A percentile compares a stretch with the other conserved stretches of the same genome.
Conservation (phyloP, 2,329 filamentous ascomycete species). For the Fusarium mangiferae region DNA sequence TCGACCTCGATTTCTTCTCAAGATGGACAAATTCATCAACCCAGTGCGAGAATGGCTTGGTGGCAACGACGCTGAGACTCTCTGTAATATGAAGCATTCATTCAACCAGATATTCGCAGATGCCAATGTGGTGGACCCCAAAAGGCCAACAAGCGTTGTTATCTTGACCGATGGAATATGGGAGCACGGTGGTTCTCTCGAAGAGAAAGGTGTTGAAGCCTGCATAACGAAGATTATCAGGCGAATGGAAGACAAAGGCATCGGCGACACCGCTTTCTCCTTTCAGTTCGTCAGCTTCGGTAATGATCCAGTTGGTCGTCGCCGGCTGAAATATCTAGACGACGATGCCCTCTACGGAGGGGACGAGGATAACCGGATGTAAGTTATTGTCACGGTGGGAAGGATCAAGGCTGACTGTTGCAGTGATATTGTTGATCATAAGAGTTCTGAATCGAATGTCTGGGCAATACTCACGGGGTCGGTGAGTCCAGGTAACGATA, state of each 20-base stretch:
- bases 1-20: neutral
- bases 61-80: neutral
- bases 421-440: conserved; percentile 31
- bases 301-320: neutral
- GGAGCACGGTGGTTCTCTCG: neutral
- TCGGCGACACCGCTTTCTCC: neutral
- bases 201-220: neutral
- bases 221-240: conserved; percentile 1
- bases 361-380: neutral
- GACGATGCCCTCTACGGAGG: neutral
- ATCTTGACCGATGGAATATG: conserved; percentile 21
- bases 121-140: neutral
- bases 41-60: neutral
- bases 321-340: conserved; percentile 17
- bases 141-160: conserved; percentile 9
- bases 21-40: neutral
- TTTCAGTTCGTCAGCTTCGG: conserved; percentile 33
- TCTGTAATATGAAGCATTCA: conserved; percentile 17
- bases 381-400: neutral
- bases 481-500: neutral
- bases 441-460: neutral
- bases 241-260: neutral
- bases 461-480: conserved; percentile 19
- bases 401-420: neutral
- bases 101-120: conserved; percentile 3